Percentiles rank a stretch among this genome's conserved stretches.
These are phyloP conservation scores for Cudoniella acicularis DNA, from an alignment of 495 filamentous ascomycete species.

Conservation along the genomic window DNA sequence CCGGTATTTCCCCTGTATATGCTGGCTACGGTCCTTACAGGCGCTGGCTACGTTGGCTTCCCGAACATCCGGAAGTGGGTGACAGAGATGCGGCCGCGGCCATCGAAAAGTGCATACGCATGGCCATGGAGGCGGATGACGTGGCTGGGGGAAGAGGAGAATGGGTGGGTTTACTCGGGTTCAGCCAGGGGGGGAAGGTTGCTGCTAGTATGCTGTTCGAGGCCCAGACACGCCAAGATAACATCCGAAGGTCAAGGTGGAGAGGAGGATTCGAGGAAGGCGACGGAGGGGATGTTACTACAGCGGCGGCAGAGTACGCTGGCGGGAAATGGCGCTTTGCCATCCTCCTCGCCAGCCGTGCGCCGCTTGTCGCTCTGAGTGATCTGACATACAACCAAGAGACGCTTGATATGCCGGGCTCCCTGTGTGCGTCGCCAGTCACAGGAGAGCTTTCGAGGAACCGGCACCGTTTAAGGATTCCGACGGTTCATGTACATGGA, in stretches of 20 bases:
- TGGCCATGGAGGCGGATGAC: constrained; percentile 26
- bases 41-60: constrained; percentile 42
- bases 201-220: constrained; percentile 16
- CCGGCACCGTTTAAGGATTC: constrained; percentile 35
- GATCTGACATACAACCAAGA: constrained; percentile 25
- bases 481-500: constrained; percentile 63
- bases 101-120: background rate
- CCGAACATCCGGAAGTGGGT: constrained; percentile 36
- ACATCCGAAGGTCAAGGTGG: no score
- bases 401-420: no score
- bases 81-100: constrained; percentile 3
- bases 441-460: background rate
- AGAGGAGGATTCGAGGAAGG: no score
- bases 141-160: constrained; percentile 40
- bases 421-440: background rate
- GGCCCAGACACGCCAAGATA: no score
- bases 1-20: constrained; percentile 29
- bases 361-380: constrained; percentile 47
- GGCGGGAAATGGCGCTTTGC: background rate
- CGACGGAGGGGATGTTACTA: background rate
- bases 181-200: constrained; percentile 20
- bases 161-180: constrained; percentile 38
- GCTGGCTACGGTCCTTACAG: constrained; percentile 23
- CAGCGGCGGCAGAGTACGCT: no score
- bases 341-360: constrained; percentile 52